Base-by-base conservation (phyloP, 192 early-diverging fungal species). In the Powellomyces hirtus region DNA sequence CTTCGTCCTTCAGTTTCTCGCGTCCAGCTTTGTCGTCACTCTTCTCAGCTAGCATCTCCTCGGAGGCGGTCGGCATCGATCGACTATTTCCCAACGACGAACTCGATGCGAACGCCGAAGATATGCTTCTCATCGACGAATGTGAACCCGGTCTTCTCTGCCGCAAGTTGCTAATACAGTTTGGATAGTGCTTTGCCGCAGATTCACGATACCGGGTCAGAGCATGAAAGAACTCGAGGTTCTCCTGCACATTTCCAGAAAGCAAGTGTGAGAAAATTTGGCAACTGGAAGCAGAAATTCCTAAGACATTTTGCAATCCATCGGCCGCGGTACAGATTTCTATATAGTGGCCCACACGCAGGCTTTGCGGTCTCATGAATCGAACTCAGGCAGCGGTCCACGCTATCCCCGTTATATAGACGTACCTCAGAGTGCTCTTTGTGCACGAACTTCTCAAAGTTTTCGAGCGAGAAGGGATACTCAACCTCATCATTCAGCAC, bases 381-480 rank as follows among this genome's bases (percentile, higher is more conserved):
- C n/a, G n/a, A n/a, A n/a, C n/a, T n/a, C n/a, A n/a, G n/a, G n/a
- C n/a, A n/a, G n/a, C n/a, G n/a, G n/a, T n/a, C n/a, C n/a, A n/a
- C n/a, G n/a, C n/a, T n/a, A n/a, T n/a, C n/a, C n/a, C n/a, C n/a
- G n/a, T n/a, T n/a, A n/a, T n/a, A n/a, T n/a, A n/a, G n/a, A n/a
- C n/a, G 20, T 69, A 70, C 68, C 58, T 70, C 68, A 34, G 72
- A 73, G 52, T 73, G 72, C 40, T 73, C 72, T 44, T 73, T 73
- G 27, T 34, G 13, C 24, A 73, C 53, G 40, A 61, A 68, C 55
- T 49, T 66, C 50, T 59, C 50, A 38, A 73, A 73, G 42, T 73
- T 61, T 7, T 34, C 36, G 22, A 73, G 33, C 7, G 64, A 26
- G 38, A 73, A 73, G 18, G 72, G 72, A 2, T 14, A 27, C n/a